These are phyloP conservation scores for Coemansia sp. DNA, from an alignment of 192 early-diverging fungal species.

Conservation along the genomic window DNA sequence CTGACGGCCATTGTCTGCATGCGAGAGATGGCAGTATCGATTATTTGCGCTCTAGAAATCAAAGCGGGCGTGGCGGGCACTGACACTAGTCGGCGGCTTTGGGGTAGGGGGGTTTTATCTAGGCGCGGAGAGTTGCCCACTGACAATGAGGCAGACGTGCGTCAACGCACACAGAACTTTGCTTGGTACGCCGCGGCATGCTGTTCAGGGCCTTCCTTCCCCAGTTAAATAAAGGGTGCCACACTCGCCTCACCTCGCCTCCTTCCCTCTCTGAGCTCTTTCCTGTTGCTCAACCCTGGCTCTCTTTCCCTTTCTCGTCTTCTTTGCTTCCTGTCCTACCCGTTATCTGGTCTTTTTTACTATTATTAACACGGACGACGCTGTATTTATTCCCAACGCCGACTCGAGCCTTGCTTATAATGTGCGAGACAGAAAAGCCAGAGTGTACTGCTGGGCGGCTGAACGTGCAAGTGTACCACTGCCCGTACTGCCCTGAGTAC, in stretches of 20 bases:
- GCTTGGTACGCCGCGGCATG: conserved; percentile 3
- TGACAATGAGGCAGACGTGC: conserved; percentile 1
- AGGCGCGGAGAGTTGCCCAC: background rate
- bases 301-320: background rate
- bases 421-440: conserved; percentile 1
- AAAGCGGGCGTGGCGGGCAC: background rate
- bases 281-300: background rate
- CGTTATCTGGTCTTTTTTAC: background rate
- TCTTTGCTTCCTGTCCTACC: background rate
- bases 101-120: background rate
- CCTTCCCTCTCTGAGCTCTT: background rate
- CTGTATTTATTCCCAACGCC: background rate
- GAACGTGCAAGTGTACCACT: conserved; percentile 31
- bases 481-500: conserved; percentile 45
- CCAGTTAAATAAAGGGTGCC: background rate
- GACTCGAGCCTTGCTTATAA: background rate
- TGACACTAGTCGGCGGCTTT: background rate
- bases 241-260: background rate
- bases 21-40: background rate
- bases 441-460: conserved; percentile 5
- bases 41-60: background rate
- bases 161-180: conserved; percentile 3
- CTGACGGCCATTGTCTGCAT: background rate
- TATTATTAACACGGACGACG: background rate
- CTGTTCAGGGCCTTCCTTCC: background rate